Percentiles rank a stretch among this genome's conserved stretches.
phyloP scores from a whole-genome alignment of 2,329 filamentous ascomycete genomes.

The Xylaria sp. region DNA sequence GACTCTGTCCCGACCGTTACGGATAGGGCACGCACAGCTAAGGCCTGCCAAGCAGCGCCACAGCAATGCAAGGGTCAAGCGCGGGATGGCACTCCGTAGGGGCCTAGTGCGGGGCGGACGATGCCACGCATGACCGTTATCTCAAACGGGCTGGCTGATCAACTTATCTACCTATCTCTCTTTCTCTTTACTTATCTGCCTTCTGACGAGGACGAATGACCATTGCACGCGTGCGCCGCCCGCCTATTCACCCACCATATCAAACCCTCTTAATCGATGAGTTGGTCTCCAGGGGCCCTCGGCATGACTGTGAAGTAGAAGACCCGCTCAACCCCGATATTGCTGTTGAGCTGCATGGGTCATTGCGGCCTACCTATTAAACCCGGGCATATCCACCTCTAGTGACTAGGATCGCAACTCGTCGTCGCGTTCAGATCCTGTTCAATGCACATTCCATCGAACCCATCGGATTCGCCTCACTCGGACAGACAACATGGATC shows the following conservation, averaged over 20 bases:
- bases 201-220: constrained; percentile 35
- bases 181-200: constrained; percentile 19
- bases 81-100: constrained; percentile 4
- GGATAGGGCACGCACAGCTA: neutral
- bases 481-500: constrained; percentile 50
- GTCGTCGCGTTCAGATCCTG: neutral
- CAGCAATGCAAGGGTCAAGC: neutral
- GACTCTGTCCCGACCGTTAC: neutral
- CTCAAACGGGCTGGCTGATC: constrained; percentile 14
- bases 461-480: constrained; percentile 5
- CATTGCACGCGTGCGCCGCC: neutral
- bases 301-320: neutral
- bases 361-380: constrained; percentile 10
- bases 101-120: constrained; percentile 14
- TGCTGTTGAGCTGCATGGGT: neutral
- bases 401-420: neutral
- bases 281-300: neutral
- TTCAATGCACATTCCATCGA: constrained; percentile 24
- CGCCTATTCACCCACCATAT: neutral
- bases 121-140: constrained; percentile 18
- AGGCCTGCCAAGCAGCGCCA: neutral
- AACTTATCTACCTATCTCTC: constrained; percentile 35
- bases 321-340: neutral
- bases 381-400: constrained; percentile 12
- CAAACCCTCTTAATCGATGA: neutral